Conservation (phyloP, 805 yeast species). For the Dipodascopsis tothii region DNA sequence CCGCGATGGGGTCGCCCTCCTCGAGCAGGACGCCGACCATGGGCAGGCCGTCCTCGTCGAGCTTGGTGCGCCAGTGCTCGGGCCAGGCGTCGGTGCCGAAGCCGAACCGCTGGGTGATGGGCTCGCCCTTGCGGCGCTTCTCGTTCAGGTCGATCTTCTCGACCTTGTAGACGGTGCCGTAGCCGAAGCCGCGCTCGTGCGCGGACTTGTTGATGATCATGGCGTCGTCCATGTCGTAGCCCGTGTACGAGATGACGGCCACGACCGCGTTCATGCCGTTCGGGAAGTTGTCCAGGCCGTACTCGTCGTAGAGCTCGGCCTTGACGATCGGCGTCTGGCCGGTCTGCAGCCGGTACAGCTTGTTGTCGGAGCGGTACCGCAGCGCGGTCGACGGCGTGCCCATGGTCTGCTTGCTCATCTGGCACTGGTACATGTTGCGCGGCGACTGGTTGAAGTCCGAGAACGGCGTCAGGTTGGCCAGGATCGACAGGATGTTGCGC, state of each 20-base stretch:
- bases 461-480: constrained; percentile 95
- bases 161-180: constrained; percentile 92
- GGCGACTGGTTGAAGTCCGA: constrained; percentile 99
- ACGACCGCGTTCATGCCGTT: constrained; percentile 98
- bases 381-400: constrained; percentile 98
- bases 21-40: constrained; percentile 76
- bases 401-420: constrained; percentile 99
- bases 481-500: constrained; percentile 84
- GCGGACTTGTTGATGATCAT: constrained; percentile 97
- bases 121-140: constrained; percentile 84
- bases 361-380: constrained; percentile 87
- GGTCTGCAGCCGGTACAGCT: constrained; percentile 80
- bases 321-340: constrained; percentile 97
- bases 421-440: constrained; percentile 99
- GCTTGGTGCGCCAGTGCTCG: constrained; percentile 74
- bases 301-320: constrained; percentile 86
- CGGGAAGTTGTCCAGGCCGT: constrained; percentile 97
- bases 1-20: constrained; percentile 94
- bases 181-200: constrained; percentile 95
- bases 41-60: constrained; percentile 91
- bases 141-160: constrained; percentile 79
- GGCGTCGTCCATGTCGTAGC: constrained; percentile 99
- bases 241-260: constrained; percentile 96
- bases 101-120: constrained; percentile 88
- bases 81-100: constrained; percentile 94